Evolutionary conservation across 139 green algal genomes (phyloP).

Genomic region (Chlamydomonas applanata): DNA sequence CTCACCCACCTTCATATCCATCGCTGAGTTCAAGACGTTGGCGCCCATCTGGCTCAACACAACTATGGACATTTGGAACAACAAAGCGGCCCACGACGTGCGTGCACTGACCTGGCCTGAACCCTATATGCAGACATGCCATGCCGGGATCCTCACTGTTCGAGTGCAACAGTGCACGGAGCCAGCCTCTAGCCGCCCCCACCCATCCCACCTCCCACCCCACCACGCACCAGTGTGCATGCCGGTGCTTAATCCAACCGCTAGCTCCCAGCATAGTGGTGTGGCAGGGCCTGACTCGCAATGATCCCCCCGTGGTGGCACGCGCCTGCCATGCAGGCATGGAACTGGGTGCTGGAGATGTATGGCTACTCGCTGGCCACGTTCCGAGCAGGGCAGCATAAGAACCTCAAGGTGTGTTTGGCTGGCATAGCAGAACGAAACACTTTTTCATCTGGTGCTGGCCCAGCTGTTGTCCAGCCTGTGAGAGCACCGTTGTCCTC

Average conservation of each 20-base stretch:
- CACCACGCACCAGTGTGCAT: too few relatives aligned
- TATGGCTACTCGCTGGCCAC: conserved; percentile 42
- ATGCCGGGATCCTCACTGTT: not conserved
- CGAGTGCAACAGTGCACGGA: too few relatives aligned
- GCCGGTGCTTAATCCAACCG: too few relatives aligned
- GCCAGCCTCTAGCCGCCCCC: too few relatives aligned
- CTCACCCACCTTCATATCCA: conserved; percentile 78
- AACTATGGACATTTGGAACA: conserved; percentile 82
- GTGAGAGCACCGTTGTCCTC: too few relatives aligned
- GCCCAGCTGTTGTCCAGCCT: too few relatives aligned
- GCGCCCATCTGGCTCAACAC: conserved; percentile 83
- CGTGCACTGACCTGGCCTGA: not conserved
- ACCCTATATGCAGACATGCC: not conserved
- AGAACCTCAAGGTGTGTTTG: conserved; percentile 5
- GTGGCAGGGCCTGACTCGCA: too few relatives aligned
- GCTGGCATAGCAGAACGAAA: too few relatives aligned
- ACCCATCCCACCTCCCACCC: too few relatives aligned
- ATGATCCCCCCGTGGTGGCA: too few relatives aligned
- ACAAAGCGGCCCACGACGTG: conserved; percentile 73
- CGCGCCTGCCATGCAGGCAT: conserved; percentile 30
- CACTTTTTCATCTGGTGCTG: too few relatives aligned
- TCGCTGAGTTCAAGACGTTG: conserved; percentile 21
- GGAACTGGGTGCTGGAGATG: conserved; percentile 88
- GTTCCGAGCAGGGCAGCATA: conserved; percentile 21
- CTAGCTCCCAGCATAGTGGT: too few relatives aligned